Conservation (phyloP, 169 alveolate genomes). For the Eimeria maxima region DNA sequence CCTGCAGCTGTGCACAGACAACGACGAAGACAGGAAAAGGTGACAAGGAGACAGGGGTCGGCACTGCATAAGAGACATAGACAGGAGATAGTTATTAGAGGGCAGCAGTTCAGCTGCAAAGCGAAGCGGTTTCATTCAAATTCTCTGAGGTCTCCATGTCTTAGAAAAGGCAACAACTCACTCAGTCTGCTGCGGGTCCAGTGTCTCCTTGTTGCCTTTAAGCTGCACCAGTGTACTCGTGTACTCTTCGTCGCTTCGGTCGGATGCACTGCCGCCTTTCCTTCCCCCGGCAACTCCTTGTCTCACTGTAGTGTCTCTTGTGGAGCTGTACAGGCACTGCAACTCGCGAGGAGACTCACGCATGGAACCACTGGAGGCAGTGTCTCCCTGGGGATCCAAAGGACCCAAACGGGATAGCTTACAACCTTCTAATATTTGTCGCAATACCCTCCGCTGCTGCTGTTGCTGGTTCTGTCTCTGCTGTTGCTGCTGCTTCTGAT, state of each 20-base stretch:
- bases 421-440: neutral
- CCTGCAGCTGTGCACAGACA: neutral
- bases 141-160: neutral
- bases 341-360: neutral
- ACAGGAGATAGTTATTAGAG: neutral
- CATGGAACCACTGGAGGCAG: neutral
- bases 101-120: neutral
- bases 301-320: neutral
- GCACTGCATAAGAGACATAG: neutral
- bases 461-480: slow-evolving; percentile 35
- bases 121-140: neutral
- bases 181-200: neutral
- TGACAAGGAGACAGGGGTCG: neutral
- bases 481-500: neutral
- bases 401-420: neutral
- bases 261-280: neutral
- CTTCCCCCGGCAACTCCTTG: neutral
- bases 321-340: neutral
- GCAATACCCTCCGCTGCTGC: neutral
- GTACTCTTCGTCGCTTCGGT: neutral
- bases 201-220: neutral
- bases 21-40: neutral
- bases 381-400: neutral
- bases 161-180: neutral
- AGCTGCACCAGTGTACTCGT: neutral